A percentile compares a stretch with the other conserved stretches of the same genome.
Evolutionary conservation across 2,329 filamentous ascomycete genomes (phyloP).

Genomic region (Ophiocordyceps australis): DNA sequence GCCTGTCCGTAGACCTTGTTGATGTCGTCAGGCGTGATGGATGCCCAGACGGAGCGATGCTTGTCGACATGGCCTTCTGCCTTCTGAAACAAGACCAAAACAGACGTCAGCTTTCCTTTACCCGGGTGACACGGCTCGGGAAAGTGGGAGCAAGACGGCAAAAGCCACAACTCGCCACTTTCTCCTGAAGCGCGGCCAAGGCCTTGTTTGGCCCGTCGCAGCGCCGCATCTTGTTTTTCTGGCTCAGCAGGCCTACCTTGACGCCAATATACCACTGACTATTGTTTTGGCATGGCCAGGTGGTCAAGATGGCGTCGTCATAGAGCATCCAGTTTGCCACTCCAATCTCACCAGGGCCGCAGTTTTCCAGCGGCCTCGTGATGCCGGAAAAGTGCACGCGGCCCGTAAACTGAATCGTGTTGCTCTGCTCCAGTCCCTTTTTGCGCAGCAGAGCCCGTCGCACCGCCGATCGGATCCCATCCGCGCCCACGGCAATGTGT

Average conservation of each 20-base stretch:
- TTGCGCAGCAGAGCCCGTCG: slow-evolving; percentile 3
- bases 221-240: no score
- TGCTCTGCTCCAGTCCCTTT: slow-evolving; percentile 1
- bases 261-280: slow-evolving; percentile 7
- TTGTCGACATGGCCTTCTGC: slow-evolving; percentile 3
- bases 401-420: slow-evolving; percentile 5
- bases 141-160: neutral
- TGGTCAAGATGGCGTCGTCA: slow-evolving; percentile 5
- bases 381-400: slow-evolving; percentile 6
- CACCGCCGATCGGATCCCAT: slow-evolving; percentile 5
- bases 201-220: no score
- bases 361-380: slow-evolving; percentile 3
- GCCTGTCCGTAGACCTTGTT: slow-evolving; percentile 4
- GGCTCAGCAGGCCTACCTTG: no score
- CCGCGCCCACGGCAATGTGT: slow-evolving; percentile 4
- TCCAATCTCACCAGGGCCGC: slow-evolving; percentile 3
- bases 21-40: slow-evolving; percentile 3
- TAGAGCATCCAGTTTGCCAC: slow-evolving; percentile 7
- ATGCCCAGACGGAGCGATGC: slow-evolving; percentile 5
- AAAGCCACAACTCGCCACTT: no score
- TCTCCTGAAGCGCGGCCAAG: no score
- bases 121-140: neutral
- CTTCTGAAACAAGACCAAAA: slow-evolving; percentile 1
- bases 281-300: slow-evolving; percentile 5
- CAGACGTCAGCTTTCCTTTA: neutral